Conservation (phyloP, 2,329 filamentous ascomycete genomes). For the Beauveria caledonica region DNA sequence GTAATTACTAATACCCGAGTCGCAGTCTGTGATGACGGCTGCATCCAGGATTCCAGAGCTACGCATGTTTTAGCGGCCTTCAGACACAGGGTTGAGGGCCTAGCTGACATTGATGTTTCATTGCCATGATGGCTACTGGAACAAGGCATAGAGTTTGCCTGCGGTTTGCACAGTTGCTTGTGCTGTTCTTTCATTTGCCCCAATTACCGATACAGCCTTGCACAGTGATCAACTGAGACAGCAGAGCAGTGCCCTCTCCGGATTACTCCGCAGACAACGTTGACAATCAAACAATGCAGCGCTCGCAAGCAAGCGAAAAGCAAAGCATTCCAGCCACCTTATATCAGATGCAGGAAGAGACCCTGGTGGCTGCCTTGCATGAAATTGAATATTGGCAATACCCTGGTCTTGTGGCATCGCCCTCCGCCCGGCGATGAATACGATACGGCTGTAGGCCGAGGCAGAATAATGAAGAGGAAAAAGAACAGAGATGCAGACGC, state of each 20-base stretch:
- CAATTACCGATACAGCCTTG: background rate
- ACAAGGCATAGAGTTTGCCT: background rate
- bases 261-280: background rate
- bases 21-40: background rate
- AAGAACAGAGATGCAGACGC: too few relatives aligned
- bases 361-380: background rate
- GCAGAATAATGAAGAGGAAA: too few relatives aligned
- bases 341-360: background rate
- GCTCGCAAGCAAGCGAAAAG: background rate
- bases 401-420: background rate
- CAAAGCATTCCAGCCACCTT: background rate
- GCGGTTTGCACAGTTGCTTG: too few relatives aligned
- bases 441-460: background rate
- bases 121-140: background rate
- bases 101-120: background rate
- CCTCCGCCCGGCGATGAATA: background rate
- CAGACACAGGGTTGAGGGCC: background rate
- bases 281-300: too few relatives aligned
- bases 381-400: background rate
- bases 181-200: background rate
- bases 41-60: background rate
- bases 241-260: background rate
- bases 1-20: background rate
- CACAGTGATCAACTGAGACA: background rate
- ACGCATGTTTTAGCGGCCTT: background rate